These are phyloP conservation scores for Ascoidea rubescens DNA, from an alignment of 805 yeast genomes.

Conservation along the genomic window DNA sequence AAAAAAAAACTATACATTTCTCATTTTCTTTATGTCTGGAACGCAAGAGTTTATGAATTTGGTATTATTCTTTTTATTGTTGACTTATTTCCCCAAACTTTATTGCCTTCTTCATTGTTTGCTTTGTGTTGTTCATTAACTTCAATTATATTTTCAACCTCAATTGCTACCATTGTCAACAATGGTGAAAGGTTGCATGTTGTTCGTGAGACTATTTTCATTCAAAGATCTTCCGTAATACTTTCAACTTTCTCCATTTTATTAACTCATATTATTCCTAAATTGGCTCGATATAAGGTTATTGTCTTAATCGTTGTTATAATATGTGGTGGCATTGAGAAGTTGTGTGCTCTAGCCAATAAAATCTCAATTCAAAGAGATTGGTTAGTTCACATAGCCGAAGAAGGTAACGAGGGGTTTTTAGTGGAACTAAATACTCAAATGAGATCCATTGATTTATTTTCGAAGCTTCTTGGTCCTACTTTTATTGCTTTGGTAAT, in stretches of 20 bases:
- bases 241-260: slow-evolving; percentile 7
- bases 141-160: slow-evolving; percentile 16
- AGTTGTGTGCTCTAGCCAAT: slow-evolving; percentile 20
- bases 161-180: slow-evolving; percentile 19
- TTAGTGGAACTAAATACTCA: slow-evolving; percentile 19
- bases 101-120: slow-evolving; percentile 22
- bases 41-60: slow-evolving; percentile 24
- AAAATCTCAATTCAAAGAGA: slow-evolving; percentile 25
- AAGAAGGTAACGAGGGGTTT: slow-evolving; percentile 11
- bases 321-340: slow-evolving; percentile 21
- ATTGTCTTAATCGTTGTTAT: slow-evolving; percentile 13
- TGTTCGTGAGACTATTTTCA: slow-evolving; percentile 19
- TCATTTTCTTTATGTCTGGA: slow-evolving; percentile 25
- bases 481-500: slow-evolving; percentile 20
- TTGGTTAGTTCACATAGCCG: slow-evolving; percentile 25
- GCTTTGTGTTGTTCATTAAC: slow-evolving; percentile 18
- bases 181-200: slow-evolving; percentile 16
- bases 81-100: slow-evolving; percentile 19
- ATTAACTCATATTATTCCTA: slow-evolving; percentile 9
- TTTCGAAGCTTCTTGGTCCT: slow-evolving; percentile 25
- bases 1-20: slow-evolving; percentile 15
- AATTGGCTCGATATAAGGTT: slow-evolving; percentile 5
- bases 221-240: slow-evolving; percentile 13
- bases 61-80: slow-evolving; percentile 23
- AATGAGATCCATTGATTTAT: slow-evolving; percentile 24